Base-by-base conservation (phyloP, 2,329 filamentous ascomycete genomes). In the Claviceps digitariae region DNA sequence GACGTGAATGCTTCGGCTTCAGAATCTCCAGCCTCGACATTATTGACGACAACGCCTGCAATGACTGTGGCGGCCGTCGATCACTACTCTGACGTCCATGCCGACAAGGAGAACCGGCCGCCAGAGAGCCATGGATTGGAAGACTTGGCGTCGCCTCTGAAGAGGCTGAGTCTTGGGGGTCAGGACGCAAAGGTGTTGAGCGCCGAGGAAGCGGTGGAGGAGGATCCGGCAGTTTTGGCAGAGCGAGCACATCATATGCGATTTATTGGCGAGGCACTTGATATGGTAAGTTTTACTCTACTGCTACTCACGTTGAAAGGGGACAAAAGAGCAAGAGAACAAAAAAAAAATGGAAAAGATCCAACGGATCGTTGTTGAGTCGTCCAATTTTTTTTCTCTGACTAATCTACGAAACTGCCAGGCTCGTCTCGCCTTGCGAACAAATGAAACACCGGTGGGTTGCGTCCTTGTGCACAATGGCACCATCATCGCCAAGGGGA, bases 391-490 rank as follows among this genome's bases (percentile, higher is more conserved):
- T 4, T 29, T 27, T 47, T 29, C 12, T 29, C 44, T 46, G 23
- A 25, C 46, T 48, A 25, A 48, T 25, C 23, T 36, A 9, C 10
- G 8, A 21, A 20, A 25, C 45, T 13, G 29, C 7, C 53, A 95
- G 88, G 93, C 90, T 55, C 84, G 91, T 63, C 79, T 89, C 59
- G 93, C 94, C 23, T 80, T 98, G 49, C 74, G 74, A 60, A 87
- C 81, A 57, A 90, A 95, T 61, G 93, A 98, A 72, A 97, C 94
- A 1, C 93, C 93, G 1, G 93, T 98, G 21, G 94, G 93, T 49
- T 98, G 93, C 68, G 90, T 98, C 34, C 83, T 98, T 52, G 90
- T 97, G 23, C 79, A 90, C 65, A 71, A 87, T 29, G 84, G 82
- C 58, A 76, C 81, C 60, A 78, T 96, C 58, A 90, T 98, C 59